Conservation (phyloP, 1,139 yeast genomes). For the Blastobotrys petasosporus region DNA sequence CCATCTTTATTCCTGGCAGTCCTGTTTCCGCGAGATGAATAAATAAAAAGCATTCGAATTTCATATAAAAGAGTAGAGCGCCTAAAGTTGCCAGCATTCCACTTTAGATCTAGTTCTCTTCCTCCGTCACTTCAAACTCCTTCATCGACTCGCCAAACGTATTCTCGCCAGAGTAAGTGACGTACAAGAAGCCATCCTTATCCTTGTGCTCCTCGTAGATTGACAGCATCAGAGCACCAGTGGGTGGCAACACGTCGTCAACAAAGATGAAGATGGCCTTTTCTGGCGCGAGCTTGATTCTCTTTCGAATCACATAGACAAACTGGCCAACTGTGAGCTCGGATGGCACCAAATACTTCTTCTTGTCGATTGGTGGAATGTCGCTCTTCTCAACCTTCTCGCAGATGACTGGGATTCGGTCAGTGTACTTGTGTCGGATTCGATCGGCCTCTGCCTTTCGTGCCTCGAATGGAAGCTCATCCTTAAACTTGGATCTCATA, state of each 20-base stretch:
- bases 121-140: not conserved
- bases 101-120: not conserved
- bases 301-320: slow-evolving; percentile 92
- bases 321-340: slow-evolving; percentile 97
- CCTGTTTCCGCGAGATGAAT: no score
- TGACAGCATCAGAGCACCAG: slow-evolving; percentile 92
- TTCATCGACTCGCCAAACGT: slow-evolving; percentile 34
- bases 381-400: slow-evolving; percentile 97
- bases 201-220: slow-evolving; percentile 96
- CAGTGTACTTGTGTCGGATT: slow-evolving; percentile 81
- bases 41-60: no score
- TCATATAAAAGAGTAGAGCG: no score
- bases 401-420: slow-evolving; percentile 92
- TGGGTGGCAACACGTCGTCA: slow-evolving; percentile 94
- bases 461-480: slow-evolving; percentile 88
- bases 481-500: slow-evolving; percentile 87
- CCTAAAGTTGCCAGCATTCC: no score
- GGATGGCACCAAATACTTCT: slow-evolving; percentile 92
- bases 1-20: no score
- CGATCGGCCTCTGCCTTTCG: slow-evolving; percentile 95
- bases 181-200: slow-evolving; percentile 93
- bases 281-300: slow-evolving; percentile 93
- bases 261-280: slow-evolving; percentile 97
- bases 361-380: slow-evolving; percentile 92
- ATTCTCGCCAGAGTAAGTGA: slow-evolving; percentile 58